Conservation (phyloP, 352 stramenopile species). For the Pelagophyceae sp. region DNA sequence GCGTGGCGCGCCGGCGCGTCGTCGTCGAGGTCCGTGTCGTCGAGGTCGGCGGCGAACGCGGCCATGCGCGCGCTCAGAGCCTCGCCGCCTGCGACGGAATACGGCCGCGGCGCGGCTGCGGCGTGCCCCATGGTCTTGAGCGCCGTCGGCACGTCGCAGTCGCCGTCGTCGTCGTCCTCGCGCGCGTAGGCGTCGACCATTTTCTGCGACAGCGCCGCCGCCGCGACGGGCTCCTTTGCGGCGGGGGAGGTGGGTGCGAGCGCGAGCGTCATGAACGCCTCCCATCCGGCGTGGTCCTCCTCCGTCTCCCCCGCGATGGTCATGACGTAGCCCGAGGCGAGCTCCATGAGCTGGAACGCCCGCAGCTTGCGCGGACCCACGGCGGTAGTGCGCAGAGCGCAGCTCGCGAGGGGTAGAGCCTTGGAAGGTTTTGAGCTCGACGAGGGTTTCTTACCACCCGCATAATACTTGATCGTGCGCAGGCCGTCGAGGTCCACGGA, state of each 20-base stretch:
- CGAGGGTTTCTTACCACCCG: not conserved
- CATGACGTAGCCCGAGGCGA: not conserved
- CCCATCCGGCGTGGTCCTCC: not conserved
- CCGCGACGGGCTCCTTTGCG: not conserved
- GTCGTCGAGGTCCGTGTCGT: no score
- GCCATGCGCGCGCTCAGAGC: no score
- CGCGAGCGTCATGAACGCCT: not conserved
- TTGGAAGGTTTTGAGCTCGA: not conserved
- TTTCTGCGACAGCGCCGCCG: no score
- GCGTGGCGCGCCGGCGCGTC: no score
- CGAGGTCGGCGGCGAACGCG: no score
- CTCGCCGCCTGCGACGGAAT: no score
- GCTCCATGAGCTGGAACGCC: not conserved
- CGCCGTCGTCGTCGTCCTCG: no score
- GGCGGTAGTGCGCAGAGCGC: not conserved
- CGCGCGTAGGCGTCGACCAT: no score
- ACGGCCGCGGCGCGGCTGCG: no score
- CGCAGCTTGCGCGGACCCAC: not conserved
- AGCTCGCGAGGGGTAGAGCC: not conserved
- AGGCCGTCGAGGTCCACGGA: not conserved
- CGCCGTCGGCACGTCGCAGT: no score
- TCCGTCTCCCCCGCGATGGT: not conserved
- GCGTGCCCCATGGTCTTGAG: no score
- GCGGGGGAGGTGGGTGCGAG: no score
- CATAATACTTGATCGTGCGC: not conserved